Percentiles rank a stretch among this genome's conserved stretches.
Evolutionary conservation across 2,329 filamentous ascomycete genomes (phyloP).

Genomic region (Cladosporium colombiae): DNA sequence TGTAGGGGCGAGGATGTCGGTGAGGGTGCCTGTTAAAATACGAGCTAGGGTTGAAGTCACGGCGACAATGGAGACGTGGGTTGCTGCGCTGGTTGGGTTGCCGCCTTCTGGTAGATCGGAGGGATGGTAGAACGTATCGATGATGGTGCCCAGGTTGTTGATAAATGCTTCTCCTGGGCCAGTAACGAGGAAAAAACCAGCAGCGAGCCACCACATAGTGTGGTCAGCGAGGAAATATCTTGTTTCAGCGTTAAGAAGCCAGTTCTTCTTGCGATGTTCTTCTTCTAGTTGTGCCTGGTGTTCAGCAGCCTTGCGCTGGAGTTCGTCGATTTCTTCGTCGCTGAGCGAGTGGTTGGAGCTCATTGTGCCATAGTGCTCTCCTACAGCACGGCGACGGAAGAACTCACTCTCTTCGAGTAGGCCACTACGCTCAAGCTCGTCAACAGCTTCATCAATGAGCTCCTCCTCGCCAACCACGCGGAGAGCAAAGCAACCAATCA

Average conservation of each 20-base stretch:
- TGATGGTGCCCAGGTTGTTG: constrained; percentile 93
- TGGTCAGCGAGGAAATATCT: constrained; percentile 78
- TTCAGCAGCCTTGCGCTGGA: constrained; percentile 48
- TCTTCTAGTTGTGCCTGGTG: constrained; percentile 51
- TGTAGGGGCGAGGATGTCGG: constrained; percentile 75
- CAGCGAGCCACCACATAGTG: constrained; percentile 94
- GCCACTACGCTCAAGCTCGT: constrained; percentile 87
- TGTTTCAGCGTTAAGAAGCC: constrained; percentile 90
- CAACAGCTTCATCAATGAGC: constrained; percentile 85
- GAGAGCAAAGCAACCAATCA: constrained; percentile 73
- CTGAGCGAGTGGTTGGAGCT: constrained; percentile 42
- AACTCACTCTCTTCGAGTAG: constrained; percentile 74
- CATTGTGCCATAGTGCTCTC: constrained; percentile 60
- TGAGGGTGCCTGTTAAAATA: constrained; percentile 83
- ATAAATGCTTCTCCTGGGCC: constrained; percentile 97
- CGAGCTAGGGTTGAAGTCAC: constrained; percentile 88
- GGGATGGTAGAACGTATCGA: constrained; percentile 76
- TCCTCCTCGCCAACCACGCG: constrained; percentile 81
- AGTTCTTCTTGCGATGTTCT: constrained; percentile 75
- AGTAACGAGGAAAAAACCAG: constrained; percentile 88
- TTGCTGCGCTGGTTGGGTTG: constrained; percentile 66
- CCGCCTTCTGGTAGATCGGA: constrained; percentile 50
- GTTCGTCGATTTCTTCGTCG: constrained; percentile 49
- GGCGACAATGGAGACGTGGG: constrained; percentile 90
- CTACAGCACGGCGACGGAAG: constrained; percentile 50